phyloP scores from a whole-genome alignment of 163 green algal genomes.

The Scenedesmus sp. region DNA sequence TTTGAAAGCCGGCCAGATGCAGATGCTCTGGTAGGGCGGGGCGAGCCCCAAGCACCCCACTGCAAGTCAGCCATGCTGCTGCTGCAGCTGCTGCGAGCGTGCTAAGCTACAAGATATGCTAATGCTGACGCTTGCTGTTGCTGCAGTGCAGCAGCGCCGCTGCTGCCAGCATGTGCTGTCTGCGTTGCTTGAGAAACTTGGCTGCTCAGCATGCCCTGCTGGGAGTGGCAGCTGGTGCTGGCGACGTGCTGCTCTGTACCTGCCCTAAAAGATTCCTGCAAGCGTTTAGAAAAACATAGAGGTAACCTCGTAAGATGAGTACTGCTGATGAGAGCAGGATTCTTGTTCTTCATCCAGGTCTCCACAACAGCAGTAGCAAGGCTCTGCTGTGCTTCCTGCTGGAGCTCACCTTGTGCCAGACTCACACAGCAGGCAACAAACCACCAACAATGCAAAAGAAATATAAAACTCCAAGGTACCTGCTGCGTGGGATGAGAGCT shows the following conservation, averaged over 20 bases:
- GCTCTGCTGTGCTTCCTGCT: no score
- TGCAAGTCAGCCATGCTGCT: background rate
- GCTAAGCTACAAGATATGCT: background rate
- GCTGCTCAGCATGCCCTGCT: background rate
- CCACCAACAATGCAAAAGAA: no score
- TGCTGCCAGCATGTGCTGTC: background rate
- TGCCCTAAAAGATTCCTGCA: background rate
- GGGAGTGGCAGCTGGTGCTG: background rate
- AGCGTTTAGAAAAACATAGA: no score
- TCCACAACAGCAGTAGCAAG: no score
- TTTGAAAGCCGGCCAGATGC: slow-evolving; percentile 3
- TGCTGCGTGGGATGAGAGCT: background rate
- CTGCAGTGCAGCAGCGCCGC: background rate
- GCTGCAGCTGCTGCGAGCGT: background rate
- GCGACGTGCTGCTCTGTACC: background rate
- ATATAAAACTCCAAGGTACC: background rate
- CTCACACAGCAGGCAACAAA: no score
- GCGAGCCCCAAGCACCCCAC: background rate
- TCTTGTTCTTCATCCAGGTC: no score
- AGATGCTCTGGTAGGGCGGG: background rate
- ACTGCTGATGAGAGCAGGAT: no score
- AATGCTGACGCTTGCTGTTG: background rate
- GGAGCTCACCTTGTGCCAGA: no score
- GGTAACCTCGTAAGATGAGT: no score
- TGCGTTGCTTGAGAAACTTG: background rate